A percentile compares a stretch with the other conserved stretches of the same genome.
These are phyloP conservation scores for Liquidambar formosana DNA, from an alignment of 164 flowering plant genomes.

Conservation along the genomic window DNA sequence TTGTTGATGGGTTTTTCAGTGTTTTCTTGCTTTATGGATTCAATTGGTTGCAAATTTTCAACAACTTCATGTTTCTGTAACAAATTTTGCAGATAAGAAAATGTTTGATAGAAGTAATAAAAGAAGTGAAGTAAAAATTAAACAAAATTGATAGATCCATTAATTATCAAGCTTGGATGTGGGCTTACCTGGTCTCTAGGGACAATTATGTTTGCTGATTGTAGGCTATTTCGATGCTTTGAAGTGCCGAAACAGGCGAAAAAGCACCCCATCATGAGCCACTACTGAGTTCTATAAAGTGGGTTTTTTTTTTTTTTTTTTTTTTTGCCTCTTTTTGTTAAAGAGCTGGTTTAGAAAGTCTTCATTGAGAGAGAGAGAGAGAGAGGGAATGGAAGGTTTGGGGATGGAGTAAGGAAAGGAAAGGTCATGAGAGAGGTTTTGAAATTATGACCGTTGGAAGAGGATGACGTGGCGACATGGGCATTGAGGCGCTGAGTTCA, in stretches of 20 bases:
- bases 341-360: too few species aligned
- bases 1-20: background rate
- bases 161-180: background rate
- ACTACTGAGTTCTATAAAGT: background rate
- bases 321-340: too few species aligned
- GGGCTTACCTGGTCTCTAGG: slow-evolving; percentile 10
- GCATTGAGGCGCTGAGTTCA: too few species aligned
- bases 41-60: slow-evolving; percentile 5
- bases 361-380: background rate
- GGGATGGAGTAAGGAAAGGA: background rate
- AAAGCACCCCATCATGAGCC: slow-evolving; percentile 35
- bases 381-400: background rate
- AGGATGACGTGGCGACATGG: too few species aligned
- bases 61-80: slow-evolving; percentile 12
- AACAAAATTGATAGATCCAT: background rate
- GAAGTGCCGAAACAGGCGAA: slow-evolving; percentile 24
- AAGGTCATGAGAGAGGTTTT: too few species aligned
- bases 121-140: background rate
- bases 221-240: slow-evolving; percentile 15
- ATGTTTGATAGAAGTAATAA: background rate
- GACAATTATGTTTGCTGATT: slow-evolving; percentile 4
- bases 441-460: too few species aligned
- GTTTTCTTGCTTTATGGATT: slow-evolving; percentile 7
- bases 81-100: background rate
- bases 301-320: background rate